Conservation (phyloP, 176 grass and related monocot species). For the Eleusine coracana region DNA sequence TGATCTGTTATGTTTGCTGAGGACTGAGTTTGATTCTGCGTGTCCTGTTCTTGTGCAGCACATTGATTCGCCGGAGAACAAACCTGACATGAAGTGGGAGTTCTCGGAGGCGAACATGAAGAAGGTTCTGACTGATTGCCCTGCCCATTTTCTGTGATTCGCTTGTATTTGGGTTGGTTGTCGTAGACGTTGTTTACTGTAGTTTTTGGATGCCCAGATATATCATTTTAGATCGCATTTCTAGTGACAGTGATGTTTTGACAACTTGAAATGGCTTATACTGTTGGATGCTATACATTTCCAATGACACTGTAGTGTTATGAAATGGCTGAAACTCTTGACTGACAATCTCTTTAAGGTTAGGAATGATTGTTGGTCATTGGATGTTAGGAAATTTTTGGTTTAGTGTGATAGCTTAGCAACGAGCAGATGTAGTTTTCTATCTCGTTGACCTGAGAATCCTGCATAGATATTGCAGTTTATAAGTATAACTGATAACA, state of each 20-base stretch:
- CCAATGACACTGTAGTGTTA: neutral
- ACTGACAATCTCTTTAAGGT: conserved; percentile 6
- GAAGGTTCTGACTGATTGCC: conserved; percentile 51
- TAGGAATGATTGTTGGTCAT: neutral
- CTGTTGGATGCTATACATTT: conserved; percentile 14
- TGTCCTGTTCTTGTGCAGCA: conserved; percentile 57
- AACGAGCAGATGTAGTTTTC: neutral
- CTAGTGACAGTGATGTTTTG: neutral
- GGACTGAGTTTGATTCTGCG: conserved; percentile 25
- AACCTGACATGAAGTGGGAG: conserved; percentile 65
- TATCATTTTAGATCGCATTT: conserved; percentile 17
- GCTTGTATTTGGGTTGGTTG: conserved; percentile 1
- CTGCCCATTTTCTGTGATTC: conserved; percentile 4
- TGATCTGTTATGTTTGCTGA: conserved; percentile 39
- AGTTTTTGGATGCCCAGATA: conserved; percentile 19
- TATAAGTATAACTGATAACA: neutral
- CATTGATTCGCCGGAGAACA: conserved; percentile 93
- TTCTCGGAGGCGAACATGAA: conserved; percentile 75
- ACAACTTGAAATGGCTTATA: neutral
- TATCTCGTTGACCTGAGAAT: neutral
- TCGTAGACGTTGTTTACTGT: neutral
- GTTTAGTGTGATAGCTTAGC: neutral
- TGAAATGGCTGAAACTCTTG: neutral
- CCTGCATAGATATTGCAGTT: neutral
- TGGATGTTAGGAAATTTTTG: neutral